Evolutionary conservation across 176 grass and related monocot species (phyloP).

Genomic region (Oryza meridionalis): DNA sequence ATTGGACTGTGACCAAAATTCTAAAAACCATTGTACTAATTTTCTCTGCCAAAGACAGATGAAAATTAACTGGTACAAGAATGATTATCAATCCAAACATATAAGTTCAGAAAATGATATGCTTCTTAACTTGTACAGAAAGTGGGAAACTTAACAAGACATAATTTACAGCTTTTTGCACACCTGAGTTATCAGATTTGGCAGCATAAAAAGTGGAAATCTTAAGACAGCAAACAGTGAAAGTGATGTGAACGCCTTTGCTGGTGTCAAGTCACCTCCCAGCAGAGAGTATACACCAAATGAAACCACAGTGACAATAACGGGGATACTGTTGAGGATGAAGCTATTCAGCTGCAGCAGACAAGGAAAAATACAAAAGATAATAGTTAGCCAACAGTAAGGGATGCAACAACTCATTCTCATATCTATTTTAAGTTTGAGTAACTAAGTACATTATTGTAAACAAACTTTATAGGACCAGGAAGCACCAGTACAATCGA

Average conservation of each 20-base stretch:
- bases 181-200: conserved; percentile 99
- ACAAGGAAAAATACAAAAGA: conserved; percentile 39
- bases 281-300: conserved; percentile 91
- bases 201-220: conserved; percentile 95
- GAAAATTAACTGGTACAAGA: neutral
- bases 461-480: neutral
- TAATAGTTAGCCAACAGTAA: neutral
- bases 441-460: neutral
- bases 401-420: conserved; percentile 11
- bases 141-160: conserved; percentile 23
- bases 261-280: conserved; percentile 92
- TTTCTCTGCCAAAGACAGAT: conserved; percentile 8
- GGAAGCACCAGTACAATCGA: neutral
- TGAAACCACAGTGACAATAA: conserved; percentile 85
- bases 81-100: neutral
- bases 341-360: conserved; percentile 93
- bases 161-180: conserved; percentile 14
- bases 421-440: neutral
- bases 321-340: conserved; percentile 94
- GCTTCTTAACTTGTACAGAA: conserved; percentile 12
- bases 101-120: neutral
- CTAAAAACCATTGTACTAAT: conserved; percentile 11
- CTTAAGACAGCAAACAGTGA: conserved; percentile 93
- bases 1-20: conserved; percentile 16
- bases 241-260: conserved; percentile 98